Conservation (phyloP, 1,139 yeast genomes). For the Diutina catenulata region DNA sequence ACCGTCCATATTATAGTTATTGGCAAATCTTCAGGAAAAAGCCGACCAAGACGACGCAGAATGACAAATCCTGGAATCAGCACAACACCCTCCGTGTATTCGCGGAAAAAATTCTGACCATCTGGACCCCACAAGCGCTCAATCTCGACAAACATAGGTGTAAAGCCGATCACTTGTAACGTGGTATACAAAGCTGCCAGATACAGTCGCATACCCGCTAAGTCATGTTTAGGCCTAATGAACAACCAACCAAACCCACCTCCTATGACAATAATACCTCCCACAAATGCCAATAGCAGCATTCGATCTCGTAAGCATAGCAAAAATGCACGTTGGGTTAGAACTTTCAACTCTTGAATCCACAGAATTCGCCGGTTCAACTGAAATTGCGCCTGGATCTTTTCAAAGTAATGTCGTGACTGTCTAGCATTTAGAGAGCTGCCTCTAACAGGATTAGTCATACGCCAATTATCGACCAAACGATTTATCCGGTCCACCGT, state of each 20-base stretch:
- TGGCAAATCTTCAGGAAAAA: conserved; percentile 59
- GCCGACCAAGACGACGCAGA: conserved; percentile 56
- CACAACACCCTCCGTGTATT: conserved; percentile 61
- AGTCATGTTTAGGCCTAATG: conserved; percentile 46
- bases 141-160: conserved; percentile 59
- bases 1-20: conserved; percentile 46
- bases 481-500: conserved; percentile 32
- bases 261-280: conserved; percentile 49
- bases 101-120: conserved; percentile 60
- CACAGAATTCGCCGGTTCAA: conserved; percentile 18
- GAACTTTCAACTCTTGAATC: conserved; percentile 35
- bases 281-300: conserved; percentile 40
- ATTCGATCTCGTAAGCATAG: conserved; percentile 49
- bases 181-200: conserved; percentile 56
- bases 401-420: conserved; percentile 12
- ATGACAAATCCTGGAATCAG: conserved; percentile 55
- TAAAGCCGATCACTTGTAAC: conserved; percentile 55
- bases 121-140: conserved; percentile 63
- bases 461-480: conserved; percentile 44
- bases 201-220: conserved; percentile 58
- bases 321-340: conserved; percentile 43
- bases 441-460: conserved; percentile 4
- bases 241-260: conserved; percentile 67
- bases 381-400: conserved; percentile 16
- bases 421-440: conserved; percentile 4